These are phyloP conservation scores for Spergularia bocconei DNA, from an alignment of 148 eudicot species.

Conservation along the genomic window DNA sequence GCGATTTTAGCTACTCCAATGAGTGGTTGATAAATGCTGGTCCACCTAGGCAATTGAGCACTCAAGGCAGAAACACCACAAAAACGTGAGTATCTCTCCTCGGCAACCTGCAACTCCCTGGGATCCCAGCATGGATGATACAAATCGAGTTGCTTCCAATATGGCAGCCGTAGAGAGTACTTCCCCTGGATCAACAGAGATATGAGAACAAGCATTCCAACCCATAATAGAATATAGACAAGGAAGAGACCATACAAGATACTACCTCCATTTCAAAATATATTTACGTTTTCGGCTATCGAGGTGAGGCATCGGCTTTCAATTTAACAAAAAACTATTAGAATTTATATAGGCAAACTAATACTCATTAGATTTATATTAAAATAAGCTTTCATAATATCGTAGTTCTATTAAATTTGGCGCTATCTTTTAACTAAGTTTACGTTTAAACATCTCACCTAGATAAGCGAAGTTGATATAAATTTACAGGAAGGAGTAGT, in stretches of 20 bases:
- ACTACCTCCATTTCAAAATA: too few relatives aligned
- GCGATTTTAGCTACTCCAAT: slow-evolving; percentile 70
- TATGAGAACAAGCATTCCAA: slow-evolving; percentile 2
- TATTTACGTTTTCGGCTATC: too few relatives aligned
- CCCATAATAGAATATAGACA: neutral
- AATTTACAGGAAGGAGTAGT: too few relatives aligned
- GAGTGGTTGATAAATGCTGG: slow-evolving; percentile 69
- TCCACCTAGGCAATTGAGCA: slow-evolving; percentile 86
- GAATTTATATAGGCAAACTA: too few relatives aligned
- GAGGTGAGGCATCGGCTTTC: too few relatives aligned
- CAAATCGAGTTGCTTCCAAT: slow-evolving; percentile 89
- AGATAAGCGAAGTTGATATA: too few relatives aligned
- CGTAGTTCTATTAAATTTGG: too few relatives aligned
- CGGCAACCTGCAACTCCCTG: slow-evolving; percentile 86
- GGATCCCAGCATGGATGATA: slow-evolving; percentile 94
- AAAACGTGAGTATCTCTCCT: slow-evolving; percentile 81
- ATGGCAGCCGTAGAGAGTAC: slow-evolving; percentile 67
- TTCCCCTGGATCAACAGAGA: slow-evolving; percentile 55
- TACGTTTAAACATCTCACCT: too few relatives aligned
- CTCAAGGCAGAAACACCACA: slow-evolving; percentile 77
- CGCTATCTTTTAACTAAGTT: too few relatives aligned
- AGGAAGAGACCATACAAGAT: neutral
- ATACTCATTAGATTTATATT: too few relatives aligned
- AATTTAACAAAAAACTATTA: too few relatives aligned
- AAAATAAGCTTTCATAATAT: too few relatives aligned